These are phyloP conservation scores for Tricholoma flavovirens DNA, from an alignment of 768 basidiomycete species.

Conservation along the genomic window DNA sequence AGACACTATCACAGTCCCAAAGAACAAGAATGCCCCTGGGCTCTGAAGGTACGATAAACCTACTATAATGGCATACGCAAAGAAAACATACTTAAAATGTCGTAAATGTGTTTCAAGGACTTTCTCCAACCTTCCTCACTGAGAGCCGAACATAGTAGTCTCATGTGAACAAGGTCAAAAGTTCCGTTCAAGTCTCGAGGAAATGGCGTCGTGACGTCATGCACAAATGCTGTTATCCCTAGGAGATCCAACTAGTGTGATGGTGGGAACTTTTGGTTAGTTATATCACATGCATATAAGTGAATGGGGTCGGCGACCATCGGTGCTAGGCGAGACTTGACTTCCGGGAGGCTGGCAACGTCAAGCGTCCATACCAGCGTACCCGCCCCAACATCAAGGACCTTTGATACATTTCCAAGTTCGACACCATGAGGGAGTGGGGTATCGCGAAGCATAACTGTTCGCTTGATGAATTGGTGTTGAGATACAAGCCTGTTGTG, in stretches of 20 bases:
- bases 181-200: neutral
- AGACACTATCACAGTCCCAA: conserved; percentile 2
- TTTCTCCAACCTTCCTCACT: conserved; percentile 1
- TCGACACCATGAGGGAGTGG: neutral
- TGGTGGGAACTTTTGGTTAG: neutral
- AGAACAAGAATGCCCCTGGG: neutral
- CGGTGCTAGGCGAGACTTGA: neutral
- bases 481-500: neutral
- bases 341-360: neutral
- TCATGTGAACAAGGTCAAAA: conserved; percentile 4
- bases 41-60: neutral
- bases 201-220: conserved; percentile 1
- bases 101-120: neutral
- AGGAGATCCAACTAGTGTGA: neutral
- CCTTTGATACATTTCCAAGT: neutral
- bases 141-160: neutral
- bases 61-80: neutral
- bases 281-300: neutral
- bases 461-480: neutral
- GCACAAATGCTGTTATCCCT: neutral
- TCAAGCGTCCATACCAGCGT: conserved; percentile 4
- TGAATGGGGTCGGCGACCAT: neutral
- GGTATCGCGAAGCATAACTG: neutral
- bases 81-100: neutral
- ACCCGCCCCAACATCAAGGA: conserved; percentile 3